Conservation (phyloP, 2,329 filamentous ascomycete species). For the Chaetomium sp. region DNA sequence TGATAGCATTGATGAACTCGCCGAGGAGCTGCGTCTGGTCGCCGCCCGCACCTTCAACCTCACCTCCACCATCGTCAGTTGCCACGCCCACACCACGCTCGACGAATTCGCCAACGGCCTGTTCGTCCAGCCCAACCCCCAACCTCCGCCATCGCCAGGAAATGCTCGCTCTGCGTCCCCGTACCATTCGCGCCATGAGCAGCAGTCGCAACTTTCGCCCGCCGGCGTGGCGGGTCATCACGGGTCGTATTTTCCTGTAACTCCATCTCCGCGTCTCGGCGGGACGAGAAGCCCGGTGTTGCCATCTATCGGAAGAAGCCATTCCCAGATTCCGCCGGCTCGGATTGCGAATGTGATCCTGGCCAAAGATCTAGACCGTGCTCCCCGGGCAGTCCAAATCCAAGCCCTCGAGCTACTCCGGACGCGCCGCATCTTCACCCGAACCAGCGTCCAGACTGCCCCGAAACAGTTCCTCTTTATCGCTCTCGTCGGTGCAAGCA, state of each 20-base stretch:
- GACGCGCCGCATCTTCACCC: constrained; percentile 69
- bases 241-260: constrained; percentile 24
- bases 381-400: constrained; percentile 71
- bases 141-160: constrained; percentile 34
- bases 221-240: constrained; percentile 10
- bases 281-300: constrained; percentile 15
- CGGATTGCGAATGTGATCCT: constrained; percentile 76
- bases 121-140: constrained; percentile 39
- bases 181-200: constrained; percentile 17
- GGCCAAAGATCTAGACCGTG: constrained; percentile 69
- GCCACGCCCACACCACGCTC: constrained; percentile 64
- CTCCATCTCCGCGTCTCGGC: constrained; percentile 9
- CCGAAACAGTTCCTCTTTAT: constrained; percentile 77
- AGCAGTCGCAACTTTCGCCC: constrained; percentile 11
- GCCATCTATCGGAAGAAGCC: constrained; percentile 5
- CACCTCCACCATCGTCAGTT: constrained; percentile 63
- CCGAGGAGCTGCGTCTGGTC: constrained; percentile 66
- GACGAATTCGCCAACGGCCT: constrained; percentile 75
- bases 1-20: constrained; percentile 53
- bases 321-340: constrained; percentile 18
- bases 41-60: constrained; percentile 67
- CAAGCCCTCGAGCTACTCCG: constrained; percentile 74
- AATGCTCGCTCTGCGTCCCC: constrained; percentile 24
- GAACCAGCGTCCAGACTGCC: constrained; percentile 64
- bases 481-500: constrained; percentile 50